Percentiles rank a stretch among this genome's conserved stretches.
Evolutionary conservation across 2,329 filamentous ascomycete genomes (phyloP).

Genomic region (Claviceps sp.): DNA sequence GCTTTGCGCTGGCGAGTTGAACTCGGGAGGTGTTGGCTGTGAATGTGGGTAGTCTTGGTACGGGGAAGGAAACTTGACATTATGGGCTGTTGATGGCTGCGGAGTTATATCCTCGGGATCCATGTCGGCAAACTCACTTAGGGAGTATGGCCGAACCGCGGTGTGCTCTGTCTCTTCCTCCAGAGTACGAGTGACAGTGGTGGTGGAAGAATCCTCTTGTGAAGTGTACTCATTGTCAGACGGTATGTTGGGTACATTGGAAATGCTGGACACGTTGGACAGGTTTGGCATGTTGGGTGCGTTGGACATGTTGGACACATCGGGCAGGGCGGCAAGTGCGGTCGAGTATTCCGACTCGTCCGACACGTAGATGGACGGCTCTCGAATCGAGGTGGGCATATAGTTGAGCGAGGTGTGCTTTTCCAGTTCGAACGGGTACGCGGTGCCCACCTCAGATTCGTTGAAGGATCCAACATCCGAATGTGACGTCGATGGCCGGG

Average conservation of each 20-base stretch:
- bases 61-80: conserved; percentile 2
- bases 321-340: conserved; percentile 18
- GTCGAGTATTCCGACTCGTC: conserved; percentile 40
- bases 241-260: background rate
- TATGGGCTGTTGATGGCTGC: conserved; percentile 15
- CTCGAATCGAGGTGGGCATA: conserved; percentile 27
- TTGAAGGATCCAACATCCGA: conserved; percentile 43
- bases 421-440: conserved; percentile 50
- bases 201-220: conserved; percentile 4
- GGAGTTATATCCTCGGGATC: conserved; percentile 24
- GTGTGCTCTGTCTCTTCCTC: conserved; percentile 4
- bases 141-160: conserved; percentile 20
- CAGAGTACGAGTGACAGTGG: conserved; percentile 1
- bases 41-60: conserved; percentile 8
- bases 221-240: conserved; percentile 8
- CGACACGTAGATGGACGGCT: conserved; percentile 48
- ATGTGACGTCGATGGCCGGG: conserved; percentile 45
- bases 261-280: conserved; percentile 12
- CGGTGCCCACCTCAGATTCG: conserved; percentile 41
- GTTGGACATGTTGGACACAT: conserved; percentile 2
- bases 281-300: background rate
- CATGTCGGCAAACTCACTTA: conserved; percentile 28
- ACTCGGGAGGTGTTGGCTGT: conserved; percentile 7
- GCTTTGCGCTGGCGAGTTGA: background rate
- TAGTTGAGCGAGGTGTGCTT: conserved; percentile 45